Base-by-base conservation (phyloP, 1,284 basidiomycete genomes). In the Ganoderma sinense region DNA sequence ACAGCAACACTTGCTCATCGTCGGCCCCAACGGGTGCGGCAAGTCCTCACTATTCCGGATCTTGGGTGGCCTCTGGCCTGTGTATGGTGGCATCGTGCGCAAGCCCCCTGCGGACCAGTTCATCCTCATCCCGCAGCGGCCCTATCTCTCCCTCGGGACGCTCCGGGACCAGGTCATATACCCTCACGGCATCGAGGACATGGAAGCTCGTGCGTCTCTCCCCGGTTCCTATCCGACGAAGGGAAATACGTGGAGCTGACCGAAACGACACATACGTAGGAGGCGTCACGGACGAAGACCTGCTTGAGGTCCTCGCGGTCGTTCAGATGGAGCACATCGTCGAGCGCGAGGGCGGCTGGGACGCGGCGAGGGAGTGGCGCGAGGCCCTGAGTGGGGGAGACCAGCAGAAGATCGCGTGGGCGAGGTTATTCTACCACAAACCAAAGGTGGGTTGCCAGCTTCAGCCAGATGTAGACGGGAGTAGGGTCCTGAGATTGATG, bases 261-360 rank as follows among this genome's bases (percentile, higher is more conserved):
- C n/a, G 20, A 10, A n/a, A 18, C 20, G 1, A n/a, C 8, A 7
- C 7, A n/a, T 23, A 5, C 74, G 67, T 75, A 89, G 91, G 89
- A 40, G 91, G 91, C 18, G 82, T 92, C 48, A 91, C 89, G 10
- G 97, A 99, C 79, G 84, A 86, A 4, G 91, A 97, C 74, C 84
- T 99, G 53, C 82, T 94, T 26, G 77, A 82, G 16, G 92, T 98
- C 67, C 85, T 99, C 39, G 82, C 89, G 2, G 85, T 93, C 16
- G 93, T 99, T 18, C 92, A 97, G 75, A 95, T 99, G 91, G 92
- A 92, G 43, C 84, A 87, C 77, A 90, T 99, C 70, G 94, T 99
- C 14, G 94, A 96, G 76, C 89, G 97, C n/a, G 97, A 99, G 81
- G 97, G 97, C 14, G 97, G 97, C 18, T 98, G 97, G 97, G 94